phyloP scores from a whole-genome alignment of 1,284 basidiomycete genomes.

The Microbotryomycetes sp. region DNA sequence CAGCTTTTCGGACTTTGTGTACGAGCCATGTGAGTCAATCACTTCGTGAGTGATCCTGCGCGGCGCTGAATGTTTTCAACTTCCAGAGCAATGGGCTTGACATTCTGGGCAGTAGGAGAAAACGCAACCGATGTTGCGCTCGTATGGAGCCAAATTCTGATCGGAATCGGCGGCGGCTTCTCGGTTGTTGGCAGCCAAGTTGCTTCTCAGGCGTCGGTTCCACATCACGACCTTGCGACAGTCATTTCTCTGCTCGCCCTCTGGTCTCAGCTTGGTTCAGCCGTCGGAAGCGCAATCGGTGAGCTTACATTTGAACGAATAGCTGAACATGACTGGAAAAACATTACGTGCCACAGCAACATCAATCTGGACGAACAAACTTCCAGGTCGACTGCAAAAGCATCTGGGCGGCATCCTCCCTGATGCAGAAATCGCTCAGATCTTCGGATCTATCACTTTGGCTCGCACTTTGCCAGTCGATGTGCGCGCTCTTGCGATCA shows the following conservation, averaged over 20 bases:
- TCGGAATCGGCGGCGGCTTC: slow-evolving; percentile 21
- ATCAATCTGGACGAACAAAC: slow-evolving; percentile 33
- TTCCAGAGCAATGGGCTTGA: slow-evolving; percentile 1
- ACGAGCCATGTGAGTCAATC: slow-evolving; percentile 13
- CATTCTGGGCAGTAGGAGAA: slow-evolving; percentile 3
- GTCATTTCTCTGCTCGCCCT: slow-evolving; percentile 34
- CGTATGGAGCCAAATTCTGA: slow-evolving; percentile 23
- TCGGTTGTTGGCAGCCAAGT: slow-evolving; percentile 34
- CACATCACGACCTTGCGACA: slow-evolving; percentile 36
- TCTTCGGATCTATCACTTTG: slow-evolving; percentile 14
- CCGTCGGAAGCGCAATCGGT: slow-evolving; percentile 32
- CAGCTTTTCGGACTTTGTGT: slow-evolving; percentile 28
- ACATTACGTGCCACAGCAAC: neutral
- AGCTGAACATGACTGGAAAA: too few species aligned
- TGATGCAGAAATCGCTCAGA: slow-evolving; percentile 20
- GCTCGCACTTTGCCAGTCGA: slow-evolving; percentile 4
- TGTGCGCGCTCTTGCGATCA: slow-evolving; percentile 12
- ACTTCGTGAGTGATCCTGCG: slow-evolving; percentile 15
- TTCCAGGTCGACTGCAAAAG: slow-evolving; percentile 27
- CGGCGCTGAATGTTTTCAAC: neutral
- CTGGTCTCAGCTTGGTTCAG: slow-evolving; percentile 30
- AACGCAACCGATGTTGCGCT: slow-evolving; percentile 20
- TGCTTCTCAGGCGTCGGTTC: slow-evolving; percentile 36
- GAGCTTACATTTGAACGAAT: slow-evolving; percentile 10
- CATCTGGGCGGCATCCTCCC: slow-evolving; percentile 22